Percentiles rank a stretch among this genome's conserved stretches.
Evolutionary conservation across 257 asterid genomes (phyloP).

Genomic region (Euphrasia confusa): DNA sequence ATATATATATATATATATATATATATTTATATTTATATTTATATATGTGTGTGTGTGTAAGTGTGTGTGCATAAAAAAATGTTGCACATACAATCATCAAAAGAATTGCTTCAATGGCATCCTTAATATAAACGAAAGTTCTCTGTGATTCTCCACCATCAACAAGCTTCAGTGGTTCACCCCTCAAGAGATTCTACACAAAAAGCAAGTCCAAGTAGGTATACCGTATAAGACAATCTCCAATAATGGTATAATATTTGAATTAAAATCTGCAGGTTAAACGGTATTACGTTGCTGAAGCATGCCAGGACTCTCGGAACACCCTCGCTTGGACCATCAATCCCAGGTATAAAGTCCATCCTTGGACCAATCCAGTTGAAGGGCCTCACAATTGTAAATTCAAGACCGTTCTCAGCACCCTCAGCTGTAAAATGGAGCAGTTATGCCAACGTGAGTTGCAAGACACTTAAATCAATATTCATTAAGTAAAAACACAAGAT

Average conservation of each 20-base stretch:
- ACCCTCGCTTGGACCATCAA: constrained; percentile 98
- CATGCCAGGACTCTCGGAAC: constrained; percentile 96
- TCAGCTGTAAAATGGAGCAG: constrained; percentile 54
- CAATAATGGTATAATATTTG: not conserved
- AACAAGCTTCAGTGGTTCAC: constrained; percentile 87
- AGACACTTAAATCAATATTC: constrained; percentile 10
- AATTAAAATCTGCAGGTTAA: constrained; percentile 14
- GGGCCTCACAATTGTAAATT: constrained; percentile 91
- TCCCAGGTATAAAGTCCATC: constrained; percentile 95
- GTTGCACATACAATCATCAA: constrained; percentile 72
- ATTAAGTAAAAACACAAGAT: constrained; percentile 15
- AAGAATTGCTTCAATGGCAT: constrained; percentile 91
- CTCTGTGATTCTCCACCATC: constrained; percentile 96
- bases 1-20: no score
- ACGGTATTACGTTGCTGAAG: constrained; percentile 71
- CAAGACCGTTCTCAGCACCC: constrained; percentile 99
- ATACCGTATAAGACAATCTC: constrained; percentile 15
- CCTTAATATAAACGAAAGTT: constrained; percentile 85
- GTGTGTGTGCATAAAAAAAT: not conserved
- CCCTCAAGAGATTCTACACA: constrained; percentile 71
- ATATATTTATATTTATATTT: no score
- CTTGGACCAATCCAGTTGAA: constrained; percentile 99
- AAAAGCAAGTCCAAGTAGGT: constrained; percentile 12
- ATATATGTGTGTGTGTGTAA: no score
- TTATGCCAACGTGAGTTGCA: constrained; percentile 9